Evolutionary conservation across 2,329 filamentous ascomycete genomes (phyloP).

Genomic region (Epichloe amarillans): DNA sequence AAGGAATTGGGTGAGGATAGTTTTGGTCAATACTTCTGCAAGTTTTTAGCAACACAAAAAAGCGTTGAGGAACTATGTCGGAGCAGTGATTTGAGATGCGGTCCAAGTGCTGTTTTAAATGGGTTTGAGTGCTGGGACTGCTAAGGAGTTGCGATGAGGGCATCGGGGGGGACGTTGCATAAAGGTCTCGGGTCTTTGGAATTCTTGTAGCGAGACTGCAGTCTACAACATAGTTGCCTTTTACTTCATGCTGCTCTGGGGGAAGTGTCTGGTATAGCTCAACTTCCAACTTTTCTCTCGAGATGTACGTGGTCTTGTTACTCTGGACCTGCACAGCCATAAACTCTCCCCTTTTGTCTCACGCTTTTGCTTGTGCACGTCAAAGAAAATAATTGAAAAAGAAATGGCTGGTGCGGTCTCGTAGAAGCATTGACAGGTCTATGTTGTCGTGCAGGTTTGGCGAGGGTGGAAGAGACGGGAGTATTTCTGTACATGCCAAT

Average conservation of each 20-base stretch:
- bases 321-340: too few relatives aligned
- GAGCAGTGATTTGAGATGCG: too few relatives aligned
- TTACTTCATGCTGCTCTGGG: too few relatives aligned
- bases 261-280: too few relatives aligned
- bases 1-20: fast-evolving
- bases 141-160: not conserved
- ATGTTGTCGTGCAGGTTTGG: not conserved
- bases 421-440: not conserved
- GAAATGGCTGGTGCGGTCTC: not conserved
- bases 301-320: too few relatives aligned
- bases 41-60: fast-evolving
- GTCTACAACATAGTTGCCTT: too few relatives aligned
- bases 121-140: not conserved
- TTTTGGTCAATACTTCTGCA: fast-evolving
- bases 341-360: too few relatives aligned
- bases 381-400: not conserved
- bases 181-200: too few relatives aligned
- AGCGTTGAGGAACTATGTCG: fast-evolving
- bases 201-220: not conserved
- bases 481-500: not conserved
- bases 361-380: too few relatives aligned
- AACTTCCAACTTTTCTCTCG: too few relatives aligned
- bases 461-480: not conserved
- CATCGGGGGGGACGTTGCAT: not conserved
- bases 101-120: fast-evolving